Percentiles rank a stretch among this genome's conserved stretches.
Evolutionary conservation across 768 basidiomycete species (phyloP).

Genomic region (Tulasnella sp.): DNA sequence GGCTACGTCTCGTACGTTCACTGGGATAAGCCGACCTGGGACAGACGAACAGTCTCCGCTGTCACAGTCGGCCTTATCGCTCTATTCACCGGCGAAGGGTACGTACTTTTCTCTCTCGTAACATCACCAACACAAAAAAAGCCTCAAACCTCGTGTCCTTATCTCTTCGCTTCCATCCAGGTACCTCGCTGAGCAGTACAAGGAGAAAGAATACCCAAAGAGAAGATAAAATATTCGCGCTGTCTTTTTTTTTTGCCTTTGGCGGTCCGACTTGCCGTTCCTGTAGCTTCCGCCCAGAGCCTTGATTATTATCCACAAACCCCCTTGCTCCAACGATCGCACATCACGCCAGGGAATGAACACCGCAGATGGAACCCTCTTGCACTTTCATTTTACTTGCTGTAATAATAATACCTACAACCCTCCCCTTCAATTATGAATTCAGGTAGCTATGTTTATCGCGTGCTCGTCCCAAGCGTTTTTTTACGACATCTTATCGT

Average conservation of each 20-base stretch:
- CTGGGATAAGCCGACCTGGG: constrained; percentile 64
- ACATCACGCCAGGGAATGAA: background rate
- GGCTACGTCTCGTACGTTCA: constrained; percentile 62
- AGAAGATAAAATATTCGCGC: constrained; percentile 20
- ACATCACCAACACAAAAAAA: background rate
- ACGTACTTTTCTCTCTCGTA: constrained; percentile 35
- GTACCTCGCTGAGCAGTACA: constrained; percentile 45
- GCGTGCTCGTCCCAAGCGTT: no score
- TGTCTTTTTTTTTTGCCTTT: background rate
- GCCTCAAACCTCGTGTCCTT: background rate
- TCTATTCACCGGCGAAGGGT: constrained; percentile 68
- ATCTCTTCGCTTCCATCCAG: constrained; percentile 33
- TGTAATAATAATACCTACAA: background rate
- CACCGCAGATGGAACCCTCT: background rate
- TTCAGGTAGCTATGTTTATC: background rate
- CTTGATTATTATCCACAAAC: background rate
- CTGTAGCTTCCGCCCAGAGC: background rate
- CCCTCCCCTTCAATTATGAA: background rate
- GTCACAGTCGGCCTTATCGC: constrained; percentile 57
- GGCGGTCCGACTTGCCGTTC: background rate
- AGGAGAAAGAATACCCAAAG: constrained; percentile 38
- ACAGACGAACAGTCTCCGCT: constrained; percentile 56
- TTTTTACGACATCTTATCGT: background rate
- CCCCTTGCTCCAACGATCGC: background rate
- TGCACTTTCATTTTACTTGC: background rate